Evolutionary conservation across 2,329 filamentous ascomycete genomes (phyloP).

Genomic region (Monosporascus cannonballus): DNA sequence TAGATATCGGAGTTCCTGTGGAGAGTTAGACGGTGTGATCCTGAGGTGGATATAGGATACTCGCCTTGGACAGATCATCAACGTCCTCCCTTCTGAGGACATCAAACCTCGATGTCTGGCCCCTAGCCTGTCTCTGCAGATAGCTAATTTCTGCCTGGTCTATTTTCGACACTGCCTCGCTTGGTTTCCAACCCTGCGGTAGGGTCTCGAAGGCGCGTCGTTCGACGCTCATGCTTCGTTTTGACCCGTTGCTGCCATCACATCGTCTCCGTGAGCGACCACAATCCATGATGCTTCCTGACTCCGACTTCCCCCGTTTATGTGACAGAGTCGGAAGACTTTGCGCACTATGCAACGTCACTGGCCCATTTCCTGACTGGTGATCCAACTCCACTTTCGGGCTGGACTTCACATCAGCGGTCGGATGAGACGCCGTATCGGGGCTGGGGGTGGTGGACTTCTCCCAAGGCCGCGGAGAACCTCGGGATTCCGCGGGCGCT

Average conservation of each 20-base stretch:
- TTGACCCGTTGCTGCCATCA: slow-evolving; percentile 36
- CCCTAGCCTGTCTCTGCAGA: slow-evolving; percentile 54
- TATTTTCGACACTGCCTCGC: slow-evolving; percentile 45
- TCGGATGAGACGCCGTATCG: slow-evolving; percentile 19
- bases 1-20: slow-evolving; percentile 64
- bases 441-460: slow-evolving; percentile 19
- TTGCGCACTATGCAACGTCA: slow-evolving; percentile 32
- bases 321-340: slow-evolving; percentile 29
- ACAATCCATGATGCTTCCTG: slow-evolving; percentile 53
- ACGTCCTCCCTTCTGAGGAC: slow-evolving; percentile 58
- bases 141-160: slow-evolving; percentile 41
- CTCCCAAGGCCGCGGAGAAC: slow-evolving; percentile 41
- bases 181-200: slow-evolving; percentile 50
- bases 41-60: slow-evolving; percentile 7
- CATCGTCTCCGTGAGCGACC: slow-evolving; percentile 52
- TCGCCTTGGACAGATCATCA: slow-evolving; percentile 57
- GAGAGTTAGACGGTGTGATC: slow-evolving; percentile 4
- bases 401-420: slow-evolving; percentile 19
- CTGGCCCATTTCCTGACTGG: slow-evolving; percentile 9
- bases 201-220: slow-evolving; percentile 53
- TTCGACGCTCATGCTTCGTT: slow-evolving; percentile 44
- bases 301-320: slow-evolving; percentile 50
- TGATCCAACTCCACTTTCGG: slow-evolving; percentile 27
- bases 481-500: slow-evolving; percentile 37
- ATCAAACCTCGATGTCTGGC: slow-evolving; percentile 58